These are phyloP conservation scores for Myxozyma neotropica DNA, from an alignment of 805 yeast species.

Conservation along the genomic window DNA sequence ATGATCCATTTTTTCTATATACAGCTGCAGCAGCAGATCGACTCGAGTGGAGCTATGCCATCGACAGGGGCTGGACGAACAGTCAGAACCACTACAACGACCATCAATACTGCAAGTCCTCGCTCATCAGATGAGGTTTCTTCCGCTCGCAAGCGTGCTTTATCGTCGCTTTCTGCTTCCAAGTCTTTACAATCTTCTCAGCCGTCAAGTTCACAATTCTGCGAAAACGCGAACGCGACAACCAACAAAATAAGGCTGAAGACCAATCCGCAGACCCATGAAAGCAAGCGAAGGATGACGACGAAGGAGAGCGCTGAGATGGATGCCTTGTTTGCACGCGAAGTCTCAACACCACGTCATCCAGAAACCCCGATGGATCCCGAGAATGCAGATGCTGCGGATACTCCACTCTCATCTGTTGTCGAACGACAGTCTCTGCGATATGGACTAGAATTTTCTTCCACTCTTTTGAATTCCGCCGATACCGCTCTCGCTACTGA, in stretches of 20 bases:
- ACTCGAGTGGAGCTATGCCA: neutral
- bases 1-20: no score
- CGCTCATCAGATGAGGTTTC: neutral
- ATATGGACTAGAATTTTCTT: no score
- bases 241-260: no score
- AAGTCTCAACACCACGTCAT: neutral
- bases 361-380: neutral
- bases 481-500: neutral
- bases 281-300: constrained; percentile 16
- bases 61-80: no score
- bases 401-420: neutral
- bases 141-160: neutral
- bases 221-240: no score
- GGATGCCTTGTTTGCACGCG: neutral
- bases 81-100: constrained; percentile 3
- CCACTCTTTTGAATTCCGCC: no score
- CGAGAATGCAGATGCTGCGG: neutral
- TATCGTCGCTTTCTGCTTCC: no score
- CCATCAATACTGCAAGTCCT: neutral
- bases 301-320: neutral
- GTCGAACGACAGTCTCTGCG: no score
- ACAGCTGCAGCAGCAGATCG: constrained; percentile 8
- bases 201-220: neutral
- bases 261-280: neutral
- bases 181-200: no score